These are phyloP conservation scores for Raphidocelis subcapitata DNA, from an alignment of 139 green algal genomes.

Conservation along the genomic window DNA sequence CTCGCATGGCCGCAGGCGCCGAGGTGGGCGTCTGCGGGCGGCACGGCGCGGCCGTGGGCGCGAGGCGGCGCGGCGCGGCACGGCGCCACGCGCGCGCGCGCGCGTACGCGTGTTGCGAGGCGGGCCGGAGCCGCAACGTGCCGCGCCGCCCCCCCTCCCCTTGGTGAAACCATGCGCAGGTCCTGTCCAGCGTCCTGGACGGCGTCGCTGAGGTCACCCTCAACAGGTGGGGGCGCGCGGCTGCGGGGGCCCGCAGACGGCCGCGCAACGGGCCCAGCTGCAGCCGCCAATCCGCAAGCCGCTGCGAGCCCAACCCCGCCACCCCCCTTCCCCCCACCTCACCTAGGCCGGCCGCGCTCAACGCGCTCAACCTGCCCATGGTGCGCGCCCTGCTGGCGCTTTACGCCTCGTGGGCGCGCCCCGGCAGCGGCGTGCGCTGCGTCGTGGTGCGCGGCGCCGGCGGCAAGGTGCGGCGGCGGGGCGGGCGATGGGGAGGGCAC, in stretches of 20 bases:
- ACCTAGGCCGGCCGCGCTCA: neutral
- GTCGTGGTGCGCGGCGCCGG: slow-evolving; percentile 50
- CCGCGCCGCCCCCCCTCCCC: too few species aligned
- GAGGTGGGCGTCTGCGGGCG: too few species aligned
- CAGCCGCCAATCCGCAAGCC: too few species aligned
- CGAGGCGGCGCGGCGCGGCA: too few species aligned
- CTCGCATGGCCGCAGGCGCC: too few species aligned
- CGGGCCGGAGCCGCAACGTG: too few species aligned
- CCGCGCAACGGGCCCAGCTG: neutral
- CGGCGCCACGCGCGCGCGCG: too few species aligned
- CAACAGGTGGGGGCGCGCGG: slow-evolving; percentile 38
- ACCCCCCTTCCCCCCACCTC: neutral
- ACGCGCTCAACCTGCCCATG: slow-evolving; percentile 15
- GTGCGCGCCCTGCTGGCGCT: slow-evolving; percentile 20
- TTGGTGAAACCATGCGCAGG: slow-evolving; percentile 6
- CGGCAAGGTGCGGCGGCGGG: slow-evolving; percentile 54
- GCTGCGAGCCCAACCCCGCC: too few species aligned
- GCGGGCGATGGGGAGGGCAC: too few species aligned
- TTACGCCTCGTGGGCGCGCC: slow-evolving; percentile 32
- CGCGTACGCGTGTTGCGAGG: too few species aligned
- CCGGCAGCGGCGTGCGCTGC: slow-evolving; percentile 8
- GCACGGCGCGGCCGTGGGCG: too few species aligned
- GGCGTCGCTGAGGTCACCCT: slow-evolving; percentile 34
- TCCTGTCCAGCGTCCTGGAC: slow-evolving; percentile 21
- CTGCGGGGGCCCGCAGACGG: neutral